Evolutionary conservation across 2,329 filamentous ascomycete genomes (phyloP).

Genomic region (Apiospora aurea): DNA sequence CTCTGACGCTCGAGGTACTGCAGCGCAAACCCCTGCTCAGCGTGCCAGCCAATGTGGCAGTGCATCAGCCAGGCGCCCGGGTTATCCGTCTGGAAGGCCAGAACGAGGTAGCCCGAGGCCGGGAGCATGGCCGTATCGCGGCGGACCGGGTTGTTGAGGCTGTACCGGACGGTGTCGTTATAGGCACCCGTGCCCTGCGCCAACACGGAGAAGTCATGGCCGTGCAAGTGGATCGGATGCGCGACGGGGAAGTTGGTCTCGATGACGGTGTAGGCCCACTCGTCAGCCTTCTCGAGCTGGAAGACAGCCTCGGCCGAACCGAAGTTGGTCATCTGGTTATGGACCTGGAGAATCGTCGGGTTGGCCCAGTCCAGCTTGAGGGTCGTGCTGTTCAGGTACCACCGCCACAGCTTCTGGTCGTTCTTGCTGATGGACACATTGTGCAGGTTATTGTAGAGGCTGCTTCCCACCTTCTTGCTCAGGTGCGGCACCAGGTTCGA

Average conservation of each 20-base stretch:
- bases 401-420: slow-evolving; percentile 48
- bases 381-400: slow-evolving; percentile 57
- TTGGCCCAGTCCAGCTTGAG: slow-evolving; percentile 55
- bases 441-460: slow-evolving; percentile 36
- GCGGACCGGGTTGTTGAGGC: slow-evolving; percentile 53
- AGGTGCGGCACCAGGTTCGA: slow-evolving; percentile 46
- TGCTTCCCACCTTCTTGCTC: slow-evolving; percentile 41
- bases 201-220: slow-evolving; percentile 51
- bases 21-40: slow-evolving; percentile 55
- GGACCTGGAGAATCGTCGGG: slow-evolving; percentile 49
- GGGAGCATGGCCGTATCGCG: slow-evolving; percentile 57
- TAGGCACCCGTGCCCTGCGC: slow-evolving; percentile 42
- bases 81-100: slow-evolving; percentile 60
- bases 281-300: slow-evolving; percentile 34
- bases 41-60: slow-evolving; percentile 57
- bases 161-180: slow-evolving; percentile 37
- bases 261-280: slow-evolving; percentile 46
- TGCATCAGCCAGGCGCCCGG: slow-evolving; percentile 47
- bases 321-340: slow-evolving; percentile 36
- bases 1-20: slow-evolving; percentile 54
- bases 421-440: slow-evolving; percentile 38
- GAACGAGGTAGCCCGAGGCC: slow-evolving; percentile 52
- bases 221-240: slow-evolving; percentile 52
- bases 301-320: slow-evolving; percentile 41
- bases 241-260: slow-evolving; percentile 39